These are phyloP conservation scores for Hypoxylon fuscum DNA, from an alignment of 495 filamentous ascomycete genomes.

Conservation along the genomic window DNA sequence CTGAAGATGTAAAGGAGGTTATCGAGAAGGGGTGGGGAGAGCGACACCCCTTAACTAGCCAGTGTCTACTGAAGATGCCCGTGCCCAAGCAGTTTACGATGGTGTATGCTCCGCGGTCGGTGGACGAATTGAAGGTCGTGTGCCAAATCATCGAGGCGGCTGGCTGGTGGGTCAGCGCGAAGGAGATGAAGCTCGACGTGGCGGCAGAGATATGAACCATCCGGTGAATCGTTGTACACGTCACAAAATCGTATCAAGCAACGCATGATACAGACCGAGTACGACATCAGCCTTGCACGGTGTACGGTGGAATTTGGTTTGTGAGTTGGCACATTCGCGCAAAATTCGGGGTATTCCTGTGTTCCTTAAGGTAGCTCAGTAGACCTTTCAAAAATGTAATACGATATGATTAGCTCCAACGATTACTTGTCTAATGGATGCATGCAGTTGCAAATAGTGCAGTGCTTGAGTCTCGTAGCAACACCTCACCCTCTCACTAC, in stretches of 20 bases:
- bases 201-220: slow-evolving; percentile 21
- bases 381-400: too few species aligned
- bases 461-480: too few species aligned
- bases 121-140: slow-evolving; percentile 70
- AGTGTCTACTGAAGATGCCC: slow-evolving; percentile 59
- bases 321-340: too few species aligned
- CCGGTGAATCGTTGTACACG: not conserved
- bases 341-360: too few species aligned
- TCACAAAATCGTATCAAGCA: not conserved
- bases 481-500: too few species aligned
- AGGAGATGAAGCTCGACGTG: slow-evolving; percentile 51
- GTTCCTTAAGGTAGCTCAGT: too few species aligned
- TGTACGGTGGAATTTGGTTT: too few species aligned
- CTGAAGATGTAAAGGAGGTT: slow-evolving; percentile 78
- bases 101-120: slow-evolving; percentile 80
- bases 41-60: slow-evolving; percentile 81
- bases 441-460: too few species aligned
- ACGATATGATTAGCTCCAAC: too few species aligned
- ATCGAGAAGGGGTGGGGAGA: slow-evolving; percentile 88
- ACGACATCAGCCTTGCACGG: not conserved
- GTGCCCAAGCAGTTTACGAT: slow-evolving; percentile 76
- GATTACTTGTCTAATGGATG: too few species aligned
- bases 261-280: not conserved
- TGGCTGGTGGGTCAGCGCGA: slow-evolving; percentile 63
- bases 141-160: slow-evolving; percentile 77